Conservation (phyloP, 2,329 filamentous ascomycete genomes). For the Fusarium poae region DNA sequence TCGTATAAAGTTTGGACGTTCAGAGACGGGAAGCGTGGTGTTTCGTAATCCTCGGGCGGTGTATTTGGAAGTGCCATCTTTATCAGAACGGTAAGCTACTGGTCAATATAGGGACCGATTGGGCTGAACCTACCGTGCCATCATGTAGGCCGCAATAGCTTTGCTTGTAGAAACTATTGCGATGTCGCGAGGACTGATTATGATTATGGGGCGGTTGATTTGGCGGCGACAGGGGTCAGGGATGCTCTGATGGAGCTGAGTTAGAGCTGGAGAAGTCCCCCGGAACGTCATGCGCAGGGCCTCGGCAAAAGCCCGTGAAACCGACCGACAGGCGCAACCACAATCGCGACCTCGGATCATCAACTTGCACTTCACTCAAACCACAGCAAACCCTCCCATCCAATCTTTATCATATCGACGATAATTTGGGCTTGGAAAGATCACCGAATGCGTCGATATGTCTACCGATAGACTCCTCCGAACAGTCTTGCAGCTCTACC, state of each 20-base stretch:
- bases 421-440: neutral
- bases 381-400: slow-evolving; percentile 12
- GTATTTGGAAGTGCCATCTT: slow-evolving; percentile 47
- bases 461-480: slow-evolving; percentile 75
- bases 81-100: slow-evolving; percentile 16
- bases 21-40: slow-evolving; percentile 83
- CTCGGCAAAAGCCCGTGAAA: slow-evolving; percentile 50
- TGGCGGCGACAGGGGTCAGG: slow-evolving; percentile 36
- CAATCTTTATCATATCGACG: slow-evolving; percentile 10
- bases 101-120: neutral
- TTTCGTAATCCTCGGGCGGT: slow-evolving; percentile 68
- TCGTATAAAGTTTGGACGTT: slow-evolving; percentile 75
- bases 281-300: slow-evolving; percentile 46
- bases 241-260: slow-evolving; percentile 13
- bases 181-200: slow-evolving; percentile 23
- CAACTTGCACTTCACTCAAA: slow-evolving; percentile 4
- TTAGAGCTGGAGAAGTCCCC: slow-evolving; percentile 26
- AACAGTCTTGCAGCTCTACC: slow-evolving; percentile 72
- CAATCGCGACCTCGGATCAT: slow-evolving; percentile 37
- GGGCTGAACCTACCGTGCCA: slow-evolving; percentile 41
- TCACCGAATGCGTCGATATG: slow-evolving; percentile 60
- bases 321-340: slow-evolving; percentile 37
- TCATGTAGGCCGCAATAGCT: slow-evolving; percentile 33
- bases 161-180: slow-evolving; percentile 10
- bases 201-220: slow-evolving; percentile 36